Evolutionary conservation across 768 basidiomycete species (phyloP).

Genomic region (Hygrophorus pudorinus): DNA sequence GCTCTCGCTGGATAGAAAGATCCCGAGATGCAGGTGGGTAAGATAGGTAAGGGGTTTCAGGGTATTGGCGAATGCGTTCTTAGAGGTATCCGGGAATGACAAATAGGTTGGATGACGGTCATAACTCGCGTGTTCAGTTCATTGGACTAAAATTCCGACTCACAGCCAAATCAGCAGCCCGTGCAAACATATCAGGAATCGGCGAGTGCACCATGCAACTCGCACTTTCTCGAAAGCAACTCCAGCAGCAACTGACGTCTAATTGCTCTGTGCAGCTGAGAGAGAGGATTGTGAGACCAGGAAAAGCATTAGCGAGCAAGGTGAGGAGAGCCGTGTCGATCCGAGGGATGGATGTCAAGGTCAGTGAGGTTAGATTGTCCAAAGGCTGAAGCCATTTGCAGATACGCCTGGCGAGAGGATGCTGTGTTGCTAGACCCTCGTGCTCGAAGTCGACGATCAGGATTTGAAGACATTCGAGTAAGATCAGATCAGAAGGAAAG

Average conservation of each 20-base stretch:
- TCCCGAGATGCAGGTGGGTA: conserved; percentile 44
- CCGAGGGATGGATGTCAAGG: conserved; percentile 43
- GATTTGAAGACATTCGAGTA: conserved; percentile 24
- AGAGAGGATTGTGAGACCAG: conserved; percentile 35
- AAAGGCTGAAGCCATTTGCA: conserved; percentile 20
- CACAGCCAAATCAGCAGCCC: conserved; percentile 41
- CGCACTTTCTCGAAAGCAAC: conserved; percentile 55
- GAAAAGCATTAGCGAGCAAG: conserved; percentile 36
- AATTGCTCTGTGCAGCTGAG: conserved; percentile 53
- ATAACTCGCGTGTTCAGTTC: not conserved
- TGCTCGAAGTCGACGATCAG: conserved; percentile 33
- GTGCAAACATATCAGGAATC: conserved; percentile 39
- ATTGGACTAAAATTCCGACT: conserved; percentile 17
- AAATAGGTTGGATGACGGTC: not conserved
- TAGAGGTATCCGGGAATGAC: not conserved
- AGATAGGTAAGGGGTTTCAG: conserved; percentile 38
- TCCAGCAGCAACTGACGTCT: conserved; percentile 48
- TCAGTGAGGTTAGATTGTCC: conserved; percentile 34
- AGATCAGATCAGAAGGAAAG: conserved; percentile 16
- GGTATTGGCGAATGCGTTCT: conserved; percentile 35
- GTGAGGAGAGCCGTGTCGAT: conserved; percentile 41
- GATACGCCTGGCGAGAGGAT: conserved; percentile 23
- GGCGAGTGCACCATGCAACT: conserved; percentile 47
- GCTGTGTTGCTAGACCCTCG: conserved; percentile 37
- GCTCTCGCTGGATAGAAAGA: conserved; percentile 49